Evolutionary conservation across 2,329 filamentous ascomycete genomes (phyloP).

Genomic region (Fusarium domesticum): DNA sequence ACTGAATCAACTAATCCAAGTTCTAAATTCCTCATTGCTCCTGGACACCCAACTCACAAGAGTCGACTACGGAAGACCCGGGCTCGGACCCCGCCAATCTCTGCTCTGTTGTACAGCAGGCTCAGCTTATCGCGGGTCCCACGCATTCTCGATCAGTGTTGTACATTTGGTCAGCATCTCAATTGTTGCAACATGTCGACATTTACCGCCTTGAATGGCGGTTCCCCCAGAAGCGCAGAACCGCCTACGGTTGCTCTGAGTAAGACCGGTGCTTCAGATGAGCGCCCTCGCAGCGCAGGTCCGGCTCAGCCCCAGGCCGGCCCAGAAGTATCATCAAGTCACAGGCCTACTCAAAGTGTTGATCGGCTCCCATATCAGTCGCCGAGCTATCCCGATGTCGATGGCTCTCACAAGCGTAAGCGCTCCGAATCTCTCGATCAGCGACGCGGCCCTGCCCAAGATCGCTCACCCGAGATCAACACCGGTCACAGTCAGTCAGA

Average conservation of each 20-base stretch:
- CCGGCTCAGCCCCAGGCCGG: constrained; percentile 26
- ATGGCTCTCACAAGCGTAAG: constrained; percentile 62
- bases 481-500: constrained; percentile 34
- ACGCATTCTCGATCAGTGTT: neutral
- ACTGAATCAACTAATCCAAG: too few species aligned
- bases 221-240: constrained; percentile 44
- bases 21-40: too few species aligned
- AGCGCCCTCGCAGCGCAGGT: constrained; percentile 30
- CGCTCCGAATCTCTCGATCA: constrained; percentile 62
- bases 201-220: constrained; percentile 53
- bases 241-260: constrained; percentile 30
- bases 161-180: constrained; percentile 1
- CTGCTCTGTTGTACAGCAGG: too few species aligned
- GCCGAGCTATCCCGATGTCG: constrained; percentile 42
- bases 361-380: constrained; percentile 44
- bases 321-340: constrained; percentile 29
- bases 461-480: constrained; percentile 36
- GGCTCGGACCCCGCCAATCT: too few species aligned
- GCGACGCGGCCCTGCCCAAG: constrained; percentile 37
- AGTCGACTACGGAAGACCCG: neutral
- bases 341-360: constrained; percentile 40
- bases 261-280: constrained; percentile 33
- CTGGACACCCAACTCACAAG: neutral
- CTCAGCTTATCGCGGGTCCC: neutral
- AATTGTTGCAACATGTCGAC: constrained; percentile 41